These are phyloP conservation scores for Stemphylium beticola DNA, from an alignment of 2,329 filamentous ascomycete species.

Conservation along the genomic window DNA sequence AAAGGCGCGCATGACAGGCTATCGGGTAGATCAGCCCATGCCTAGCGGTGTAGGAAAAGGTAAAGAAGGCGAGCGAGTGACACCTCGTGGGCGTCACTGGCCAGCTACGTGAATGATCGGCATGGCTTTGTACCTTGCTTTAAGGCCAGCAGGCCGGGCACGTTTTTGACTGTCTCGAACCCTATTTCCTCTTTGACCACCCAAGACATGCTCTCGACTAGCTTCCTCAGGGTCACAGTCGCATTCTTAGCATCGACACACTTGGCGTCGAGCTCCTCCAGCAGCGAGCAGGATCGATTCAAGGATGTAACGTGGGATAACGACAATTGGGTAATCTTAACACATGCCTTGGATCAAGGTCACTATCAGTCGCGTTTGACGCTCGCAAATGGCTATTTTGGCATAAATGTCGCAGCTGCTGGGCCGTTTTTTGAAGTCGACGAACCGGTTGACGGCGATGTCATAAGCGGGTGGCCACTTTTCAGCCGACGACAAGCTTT, in stretches of 20 bases:
- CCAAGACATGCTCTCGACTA: conserved; percentile 9
- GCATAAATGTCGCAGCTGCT: conserved; percentile 67
- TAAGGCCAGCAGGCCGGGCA: conserved; percentile 10
- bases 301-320: conserved; percentile 64
- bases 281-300: conserved; percentile 32
- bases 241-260: conserved; percentile 18
- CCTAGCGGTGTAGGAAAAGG: conserved; percentile 15
- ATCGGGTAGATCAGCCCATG: conserved; percentile 5
- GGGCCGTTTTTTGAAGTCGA: conserved; percentile 69
- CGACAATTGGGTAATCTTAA: conserved; percentile 62
- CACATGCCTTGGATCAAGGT: conserved; percentile 61
- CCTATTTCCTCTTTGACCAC: background rate
- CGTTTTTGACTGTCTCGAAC: background rate
- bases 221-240: conserved; percentile 8
- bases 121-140: conserved; percentile 15
- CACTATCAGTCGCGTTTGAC: conserved; percentile 65
- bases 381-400: conserved; percentile 66
- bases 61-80: conserved; percentile 9
- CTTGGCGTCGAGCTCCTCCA: conserved; percentile 18
- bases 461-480: conserved; percentile 71
- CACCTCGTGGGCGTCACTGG: conserved; percentile 1
- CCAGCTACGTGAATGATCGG: conserved; percentile 7
- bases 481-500: conserved; percentile 69
- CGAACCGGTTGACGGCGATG: conserved; percentile 56
- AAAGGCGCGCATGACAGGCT: conserved; percentile 7